Conservation (phyloP, 1,139 yeast species). For the Blastobotrys capitulatus region DNA sequence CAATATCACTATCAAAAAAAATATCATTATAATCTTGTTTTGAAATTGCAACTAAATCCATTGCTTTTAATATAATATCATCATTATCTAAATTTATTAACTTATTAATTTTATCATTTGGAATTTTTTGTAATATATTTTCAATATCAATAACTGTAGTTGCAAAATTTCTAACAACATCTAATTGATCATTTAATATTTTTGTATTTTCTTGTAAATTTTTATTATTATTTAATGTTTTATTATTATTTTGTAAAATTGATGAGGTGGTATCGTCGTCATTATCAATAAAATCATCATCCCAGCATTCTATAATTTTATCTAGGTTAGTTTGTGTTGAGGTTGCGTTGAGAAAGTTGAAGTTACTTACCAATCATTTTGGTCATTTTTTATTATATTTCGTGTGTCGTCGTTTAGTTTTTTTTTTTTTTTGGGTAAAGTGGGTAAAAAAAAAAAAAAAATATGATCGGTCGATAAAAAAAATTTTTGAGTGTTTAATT, state of each 20-base stretch:
- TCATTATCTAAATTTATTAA: slow-evolving; percentile 8
- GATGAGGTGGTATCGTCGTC: not conserved
- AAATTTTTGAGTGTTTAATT: too few relatives aligned
- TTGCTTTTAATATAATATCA: slow-evolving; percentile 15
- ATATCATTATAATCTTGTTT: slow-evolving; percentile 19
- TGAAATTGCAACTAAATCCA: slow-evolving; percentile 22
- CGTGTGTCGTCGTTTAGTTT: too few relatives aligned
- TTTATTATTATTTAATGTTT: too few relatives aligned
- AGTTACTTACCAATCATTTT: slow-evolving; percentile 5
- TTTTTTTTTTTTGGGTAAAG: too few relatives aligned
- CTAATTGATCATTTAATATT: slow-evolving; percentile 17
- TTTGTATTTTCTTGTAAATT: slow-evolving; percentile 2
- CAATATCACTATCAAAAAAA: slow-evolving; percentile 18
- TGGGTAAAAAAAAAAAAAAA: not conserved
- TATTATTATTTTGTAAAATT: too few relatives aligned
- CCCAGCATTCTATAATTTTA: slow-evolving; percentile 21
- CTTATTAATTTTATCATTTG: slow-evolving; percentile 11
- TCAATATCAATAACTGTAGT: slow-evolving; percentile 18
- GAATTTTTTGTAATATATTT: slow-evolving; percentile 16
- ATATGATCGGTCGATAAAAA: too few relatives aligned
- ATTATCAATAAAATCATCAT: slow-evolving; percentile 21
- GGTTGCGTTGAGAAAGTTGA: too few relatives aligned
- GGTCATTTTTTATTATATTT: not conserved
- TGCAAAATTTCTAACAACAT: slow-evolving; percentile 19
- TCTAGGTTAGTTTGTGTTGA: not conserved